Evolutionary conservation across 495 filamentous ascomycete genomes (phyloP).

Genomic region (Margaritispora aquatica): DNA sequence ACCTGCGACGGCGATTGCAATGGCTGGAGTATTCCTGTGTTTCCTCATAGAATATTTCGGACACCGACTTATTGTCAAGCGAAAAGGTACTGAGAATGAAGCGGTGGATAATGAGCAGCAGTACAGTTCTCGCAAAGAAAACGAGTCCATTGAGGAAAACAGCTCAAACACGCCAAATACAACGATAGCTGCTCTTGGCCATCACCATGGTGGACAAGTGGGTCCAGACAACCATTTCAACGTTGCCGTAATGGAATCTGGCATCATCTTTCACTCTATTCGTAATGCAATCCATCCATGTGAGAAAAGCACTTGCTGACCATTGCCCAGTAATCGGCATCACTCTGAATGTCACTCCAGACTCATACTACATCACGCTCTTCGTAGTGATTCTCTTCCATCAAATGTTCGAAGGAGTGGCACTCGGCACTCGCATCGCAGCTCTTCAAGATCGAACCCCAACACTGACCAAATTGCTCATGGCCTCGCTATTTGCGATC

Average conservation of each 20-base stretch:
- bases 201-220: neutral
- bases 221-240: neutral
- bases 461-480: slow-evolving; percentile 31
- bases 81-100: neutral
- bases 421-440: slow-evolving; percentile 67
- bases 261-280: slow-evolving; percentile 68
- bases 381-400: slow-evolving; percentile 56
- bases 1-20: slow-evolving; percentile 54
- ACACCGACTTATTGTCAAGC: slow-evolving; percentile 40
- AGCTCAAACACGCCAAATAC: neutral
- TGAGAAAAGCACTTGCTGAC: slow-evolving; percentile 3
- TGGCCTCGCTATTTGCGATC: slow-evolving; percentile 45
- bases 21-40: slow-evolving; percentile 59
- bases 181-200: neutral
- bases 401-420: slow-evolving; percentile 75
- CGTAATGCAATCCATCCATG: slow-evolving; percentile 28
- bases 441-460: slow-evolving; percentile 21
- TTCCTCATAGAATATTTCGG: slow-evolving; percentile 56
- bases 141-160: neutral
- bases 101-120: slow-evolving; percentile 11
- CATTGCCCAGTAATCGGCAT: slow-evolving; percentile 45
- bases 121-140: slow-evolving; percentile 2
- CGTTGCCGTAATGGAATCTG: slow-evolving; percentile 52
- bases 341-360: slow-evolving; percentile 50
- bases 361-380: slow-evolving; percentile 49